A percentile compares a stretch with the other conserved stretches of the same genome.
Conservation (phyloP, 306 rosid species). For the Corylus americana region DNA sequence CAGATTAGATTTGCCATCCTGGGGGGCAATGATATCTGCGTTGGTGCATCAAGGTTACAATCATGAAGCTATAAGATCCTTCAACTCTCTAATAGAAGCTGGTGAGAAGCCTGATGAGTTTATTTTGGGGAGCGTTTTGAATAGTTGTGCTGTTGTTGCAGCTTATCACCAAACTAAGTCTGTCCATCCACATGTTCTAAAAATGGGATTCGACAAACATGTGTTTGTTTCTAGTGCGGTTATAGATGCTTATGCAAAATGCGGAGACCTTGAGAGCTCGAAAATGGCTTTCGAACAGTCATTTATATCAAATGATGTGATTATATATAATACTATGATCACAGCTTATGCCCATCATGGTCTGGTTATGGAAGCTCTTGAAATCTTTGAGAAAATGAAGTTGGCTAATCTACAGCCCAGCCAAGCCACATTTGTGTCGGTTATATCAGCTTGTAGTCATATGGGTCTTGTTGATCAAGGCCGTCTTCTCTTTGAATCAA, state of each 20-base stretch:
- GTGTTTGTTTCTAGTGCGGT: constrained; percentile 53
- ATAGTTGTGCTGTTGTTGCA: constrained; percentile 42
- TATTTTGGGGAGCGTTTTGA: constrained; percentile 53
- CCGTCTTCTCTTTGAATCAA: constrained; percentile 33
- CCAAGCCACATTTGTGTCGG: constrained; percentile 53
- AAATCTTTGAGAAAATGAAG: constrained; percentile 46
- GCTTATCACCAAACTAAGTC: constrained; percentile 39
- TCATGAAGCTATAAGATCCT: constrained; percentile 36
- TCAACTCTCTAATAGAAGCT: constrained; percentile 38
- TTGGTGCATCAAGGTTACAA: constrained; percentile 44
- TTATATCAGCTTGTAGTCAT: constrained; percentile 56
- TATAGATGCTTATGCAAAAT: constrained; percentile 64
- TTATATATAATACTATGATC: constrained; percentile 55
- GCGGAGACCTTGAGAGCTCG: constrained; percentile 49
- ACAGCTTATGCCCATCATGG: constrained; percentile 59
- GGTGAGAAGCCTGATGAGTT: constrained; percentile 52
- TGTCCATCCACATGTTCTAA: constrained; percentile 41
- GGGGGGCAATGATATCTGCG: constrained; percentile 54
- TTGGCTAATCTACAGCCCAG: constrained; percentile 41
- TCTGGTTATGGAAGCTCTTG: constrained; percentile 41
- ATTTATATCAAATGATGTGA: constrained; percentile 35
- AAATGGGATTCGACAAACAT: constrained; percentile 49
- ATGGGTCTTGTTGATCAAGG: constrained; percentile 53
- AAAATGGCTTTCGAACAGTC: constrained; percentile 35
- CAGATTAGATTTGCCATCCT: constrained; percentile 40